A percentile compares a stretch with the other conserved stretches of the same genome.
These are phyloP conservation scores for Xylariaceae sp. DNA, from an alignment of 2,329 filamentous ascomycete species.

Conservation along the genomic window DNA sequence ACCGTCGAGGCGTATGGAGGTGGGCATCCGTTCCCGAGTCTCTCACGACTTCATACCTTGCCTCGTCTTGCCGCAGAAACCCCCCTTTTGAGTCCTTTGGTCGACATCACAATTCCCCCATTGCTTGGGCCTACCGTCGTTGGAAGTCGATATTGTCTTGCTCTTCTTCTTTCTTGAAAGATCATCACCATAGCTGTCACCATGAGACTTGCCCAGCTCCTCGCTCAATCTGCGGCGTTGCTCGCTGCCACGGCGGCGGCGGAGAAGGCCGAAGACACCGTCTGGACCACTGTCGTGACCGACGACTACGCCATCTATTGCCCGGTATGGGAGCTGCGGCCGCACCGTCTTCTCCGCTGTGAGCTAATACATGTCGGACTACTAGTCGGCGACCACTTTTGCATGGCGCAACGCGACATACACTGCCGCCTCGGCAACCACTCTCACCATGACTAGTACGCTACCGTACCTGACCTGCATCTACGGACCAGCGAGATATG, in stretches of 20 bases:
- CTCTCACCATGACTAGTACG: slow-evolving; percentile 39
- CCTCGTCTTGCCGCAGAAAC: slow-evolving; percentile 8
- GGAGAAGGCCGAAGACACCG: slow-evolving; percentile 16
- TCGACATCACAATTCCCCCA: slow-evolving; percentile 14
- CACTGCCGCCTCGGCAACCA: slow-evolving; percentile 33
- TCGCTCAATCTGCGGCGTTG: slow-evolving; percentile 24
- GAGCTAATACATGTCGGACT: slow-evolving; percentile 4
- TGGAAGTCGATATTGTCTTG: slow-evolving; percentile 10
- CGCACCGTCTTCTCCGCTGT: not conserved
- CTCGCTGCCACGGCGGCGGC: slow-evolving; percentile 19
- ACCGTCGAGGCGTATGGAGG: not conserved
- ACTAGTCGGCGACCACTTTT: slow-evolving; percentile 29
- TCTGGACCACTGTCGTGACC: slow-evolving; percentile 30
- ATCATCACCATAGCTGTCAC: slow-evolving; percentile 14
- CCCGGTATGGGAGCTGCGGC: slow-evolving; percentile 26
- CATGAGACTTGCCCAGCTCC: slow-evolving; percentile 27
- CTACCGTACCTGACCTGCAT: no score
- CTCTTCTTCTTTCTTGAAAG: slow-evolving; percentile 13
- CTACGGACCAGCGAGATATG: slow-evolving; percentile 16
- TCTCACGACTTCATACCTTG: slow-evolving; percentile 7
- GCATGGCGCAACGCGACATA: slow-evolving; percentile 34
- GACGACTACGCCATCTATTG: slow-evolving; percentile 37
- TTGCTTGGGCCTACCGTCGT: slow-evolving; percentile 12
- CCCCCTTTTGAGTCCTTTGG: slow-evolving; percentile 11
- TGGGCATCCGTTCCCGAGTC: slow-evolving; percentile 1